A percentile compares a stretch with the other conserved stretches of the same genome.
Evolutionary conservation across 2,329 filamentous ascomycete species (phyloP).

Genomic region (Sporothrix globosa): DNA sequence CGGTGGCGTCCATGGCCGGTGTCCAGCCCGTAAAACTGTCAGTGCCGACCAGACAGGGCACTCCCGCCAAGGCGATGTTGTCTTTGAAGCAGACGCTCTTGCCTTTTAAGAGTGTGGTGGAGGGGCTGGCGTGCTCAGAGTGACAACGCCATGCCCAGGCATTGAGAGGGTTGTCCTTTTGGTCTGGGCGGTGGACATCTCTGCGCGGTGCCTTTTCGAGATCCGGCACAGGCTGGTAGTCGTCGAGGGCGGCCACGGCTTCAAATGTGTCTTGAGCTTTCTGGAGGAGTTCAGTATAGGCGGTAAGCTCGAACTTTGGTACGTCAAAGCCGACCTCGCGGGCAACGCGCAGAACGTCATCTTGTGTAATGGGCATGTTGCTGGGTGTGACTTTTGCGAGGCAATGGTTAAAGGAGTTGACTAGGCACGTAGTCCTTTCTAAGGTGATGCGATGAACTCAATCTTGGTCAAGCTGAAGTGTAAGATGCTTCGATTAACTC

Average conservation of each 20-base stretch:
- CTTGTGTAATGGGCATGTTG: conserved; percentile 31
- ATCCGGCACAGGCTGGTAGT: conserved; percentile 42
- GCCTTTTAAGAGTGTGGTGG: not conserved
- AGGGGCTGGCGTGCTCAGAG: conserved; percentile 41
- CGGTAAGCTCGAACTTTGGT: conserved; percentile 39
- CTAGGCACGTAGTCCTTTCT: too few species aligned
- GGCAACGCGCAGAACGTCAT: conserved; percentile 38
- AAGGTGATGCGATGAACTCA: too few species aligned
- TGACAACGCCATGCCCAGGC: conserved; percentile 51
- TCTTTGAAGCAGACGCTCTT: conserved; percentile 7
- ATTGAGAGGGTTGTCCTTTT: conserved; percentile 44
- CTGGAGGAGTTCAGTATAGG: conserved; percentile 39
- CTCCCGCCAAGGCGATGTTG: conserved; percentile 10
- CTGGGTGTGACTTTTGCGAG: not conserved
- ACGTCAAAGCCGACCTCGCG: conserved; percentile 41
- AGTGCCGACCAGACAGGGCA: conserved; percentile 13
- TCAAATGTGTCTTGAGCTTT: conserved; percentile 33
- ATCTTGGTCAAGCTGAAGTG: not conserved
- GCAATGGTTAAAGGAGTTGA: too few species aligned
- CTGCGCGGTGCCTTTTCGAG: conserved; percentile 29
- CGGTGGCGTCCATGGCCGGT: not conserved
- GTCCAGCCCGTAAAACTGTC: not conserved
- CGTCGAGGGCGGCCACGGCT: conserved; percentile 34
- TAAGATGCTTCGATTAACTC: not conserved
- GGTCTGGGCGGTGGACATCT: conserved; percentile 43